phyloP scores from a whole-genome alignment of 805 yeast species.

The Helenozyma baotianmanensis region DNA sequence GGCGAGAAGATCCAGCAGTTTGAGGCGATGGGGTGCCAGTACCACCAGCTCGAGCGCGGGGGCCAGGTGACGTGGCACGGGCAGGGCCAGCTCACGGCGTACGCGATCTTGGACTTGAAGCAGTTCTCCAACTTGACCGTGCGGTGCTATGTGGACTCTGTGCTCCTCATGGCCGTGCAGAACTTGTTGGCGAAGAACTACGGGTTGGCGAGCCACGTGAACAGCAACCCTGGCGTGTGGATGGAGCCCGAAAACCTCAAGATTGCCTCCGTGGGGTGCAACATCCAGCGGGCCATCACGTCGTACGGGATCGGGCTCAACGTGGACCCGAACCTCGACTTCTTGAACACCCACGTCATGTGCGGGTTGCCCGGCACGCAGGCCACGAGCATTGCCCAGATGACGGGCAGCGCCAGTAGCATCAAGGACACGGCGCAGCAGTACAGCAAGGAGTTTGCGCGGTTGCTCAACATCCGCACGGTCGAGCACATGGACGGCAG shows the following conservation, averaged over 20 bases:
- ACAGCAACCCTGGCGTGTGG: conserved; percentile 90
- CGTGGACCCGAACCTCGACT: conserved; percentile 65
- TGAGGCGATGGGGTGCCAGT: conserved; percentile 46
- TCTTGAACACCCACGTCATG: conserved; percentile 68
- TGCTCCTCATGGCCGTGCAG: conserved; percentile 56
- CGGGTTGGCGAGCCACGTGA: conserved; percentile 45
- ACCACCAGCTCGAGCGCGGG: conserved; percentile 81
- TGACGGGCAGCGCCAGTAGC: conserved; percentile 9
- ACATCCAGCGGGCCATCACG: conserved; percentile 76
- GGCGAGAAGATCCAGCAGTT: conserved; percentile 22
- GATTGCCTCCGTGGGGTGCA: conserved; percentile 87
- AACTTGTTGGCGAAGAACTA: conserved; percentile 36
- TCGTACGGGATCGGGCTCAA: conserved; percentile 89
- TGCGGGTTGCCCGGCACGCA: conserved; percentile 71
- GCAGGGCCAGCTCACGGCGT: conserved; percentile 87
- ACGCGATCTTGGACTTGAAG: conserved; percentile 63
- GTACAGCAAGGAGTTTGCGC: conserved; percentile 36
- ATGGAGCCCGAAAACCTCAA: conserved; percentile 45
- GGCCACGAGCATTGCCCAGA: conserved; percentile 32
- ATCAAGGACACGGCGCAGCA: conserved; percentile 26
- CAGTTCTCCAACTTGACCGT: conserved; percentile 54
- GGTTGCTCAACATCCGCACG: conserved; percentile 24
- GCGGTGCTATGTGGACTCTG: conserved; percentile 57
- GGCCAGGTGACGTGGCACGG: conserved; percentile 98
- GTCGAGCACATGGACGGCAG: conserved; percentile 36